A percentile compares a stretch with the other conserved stretches of the same genome.
phyloP scores from a whole-genome alignment of 805 yeast genomes.

The Zygosaccharomyces kombuchaensis region DNA sequence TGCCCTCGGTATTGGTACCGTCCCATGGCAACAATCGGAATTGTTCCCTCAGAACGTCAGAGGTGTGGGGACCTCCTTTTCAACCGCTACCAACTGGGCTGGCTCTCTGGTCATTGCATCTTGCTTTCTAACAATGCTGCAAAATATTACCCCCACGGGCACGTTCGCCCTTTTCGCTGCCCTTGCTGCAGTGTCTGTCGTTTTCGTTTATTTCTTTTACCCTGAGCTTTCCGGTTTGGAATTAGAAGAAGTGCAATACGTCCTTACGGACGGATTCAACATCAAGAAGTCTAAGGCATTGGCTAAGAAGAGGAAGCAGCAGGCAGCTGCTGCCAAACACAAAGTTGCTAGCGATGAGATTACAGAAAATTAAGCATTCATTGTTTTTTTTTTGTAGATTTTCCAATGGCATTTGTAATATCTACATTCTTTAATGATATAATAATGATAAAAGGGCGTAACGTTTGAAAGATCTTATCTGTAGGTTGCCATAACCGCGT shows the following conservation, averaged over 20 bases:
- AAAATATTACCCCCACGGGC: slow-evolving; percentile 90
- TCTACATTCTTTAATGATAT: slow-evolving; percentile 1
- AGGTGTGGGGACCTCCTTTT: slow-evolving; percentile 85
- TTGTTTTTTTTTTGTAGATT: neutral
- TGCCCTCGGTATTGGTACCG: slow-evolving; percentile 94
- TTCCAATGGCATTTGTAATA: neutral
- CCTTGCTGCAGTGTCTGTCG: slow-evolving; percentile 63
- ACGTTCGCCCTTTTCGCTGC: slow-evolving; percentile 90
- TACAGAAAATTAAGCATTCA: slow-evolving; percentile 15
- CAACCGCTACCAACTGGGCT: slow-evolving; percentile 93
- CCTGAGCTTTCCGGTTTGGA: slow-evolving; percentile 91
- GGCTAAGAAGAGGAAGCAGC: slow-evolving; percentile 44
- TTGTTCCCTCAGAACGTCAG: slow-evolving; percentile 90
- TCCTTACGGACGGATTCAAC: slow-evolving; percentile 81
- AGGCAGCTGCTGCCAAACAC: slow-evolving; percentile 16
- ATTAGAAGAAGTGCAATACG: slow-evolving; percentile 83
- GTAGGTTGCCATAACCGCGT: neutral
- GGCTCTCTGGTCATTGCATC: slow-evolving; percentile 90
- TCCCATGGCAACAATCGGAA: slow-evolving; percentile 98
- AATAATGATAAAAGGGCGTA: slow-evolving; percentile 1
- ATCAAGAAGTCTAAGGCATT: slow-evolving; percentile 59
- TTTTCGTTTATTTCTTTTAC: slow-evolving; percentile 76
- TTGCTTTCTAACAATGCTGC: slow-evolving; percentile 90
- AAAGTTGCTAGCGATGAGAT: slow-evolving; percentile 15
- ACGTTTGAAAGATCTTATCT: neutral